Percentiles rank a stretch among this genome's conserved stretches.
These are phyloP conservation scores for Dioscorea alata DNA, from an alignment of 106 monocot genomes.

Conservation along the genomic window DNA sequence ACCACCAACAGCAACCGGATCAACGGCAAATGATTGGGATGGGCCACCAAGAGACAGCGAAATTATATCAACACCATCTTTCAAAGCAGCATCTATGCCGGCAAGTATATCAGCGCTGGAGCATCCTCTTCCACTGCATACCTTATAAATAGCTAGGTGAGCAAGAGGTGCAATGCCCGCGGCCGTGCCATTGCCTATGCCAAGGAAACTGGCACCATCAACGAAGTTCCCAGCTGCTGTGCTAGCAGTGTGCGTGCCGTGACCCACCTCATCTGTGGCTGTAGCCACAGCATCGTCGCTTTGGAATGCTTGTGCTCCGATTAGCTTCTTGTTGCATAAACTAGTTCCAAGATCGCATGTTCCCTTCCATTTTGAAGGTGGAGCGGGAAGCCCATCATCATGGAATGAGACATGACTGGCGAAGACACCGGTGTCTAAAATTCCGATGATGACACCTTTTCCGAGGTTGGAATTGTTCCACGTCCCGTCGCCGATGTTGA, in stretches of 20 bases:
- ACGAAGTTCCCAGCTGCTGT: conserved; percentile 8
- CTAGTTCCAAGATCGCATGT: background rate
- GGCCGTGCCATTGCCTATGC: conserved; percentile 2
- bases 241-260: conserved; percentile 15
- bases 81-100: conserved; percentile 13
- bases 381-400: conserved; percentile 23
- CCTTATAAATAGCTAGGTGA: conserved; percentile 21
- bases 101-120: conserved; percentile 1
- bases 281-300: background rate
- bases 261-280: conserved; percentile 7
- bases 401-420: conserved; percentile 34
- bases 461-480: conserved; percentile 12
- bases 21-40: background rate
- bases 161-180: conserved; percentile 22
- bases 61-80: no score
- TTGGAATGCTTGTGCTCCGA: conserved; percentile 18
- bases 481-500: background rate
- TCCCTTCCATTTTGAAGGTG: conserved; percentile 38
- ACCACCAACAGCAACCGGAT: conserved; percentile 3
- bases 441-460: conserved; percentile 30
- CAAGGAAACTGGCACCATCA: background rate
- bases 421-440: conserved; percentile 27
- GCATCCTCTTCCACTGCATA: background rate
- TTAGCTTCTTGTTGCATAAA: conserved; percentile 37
- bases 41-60: no score